phyloP scores from a whole-genome alignment of 495 filamentous ascomycete species.

The Hypoxylon perforatum region DNA sequence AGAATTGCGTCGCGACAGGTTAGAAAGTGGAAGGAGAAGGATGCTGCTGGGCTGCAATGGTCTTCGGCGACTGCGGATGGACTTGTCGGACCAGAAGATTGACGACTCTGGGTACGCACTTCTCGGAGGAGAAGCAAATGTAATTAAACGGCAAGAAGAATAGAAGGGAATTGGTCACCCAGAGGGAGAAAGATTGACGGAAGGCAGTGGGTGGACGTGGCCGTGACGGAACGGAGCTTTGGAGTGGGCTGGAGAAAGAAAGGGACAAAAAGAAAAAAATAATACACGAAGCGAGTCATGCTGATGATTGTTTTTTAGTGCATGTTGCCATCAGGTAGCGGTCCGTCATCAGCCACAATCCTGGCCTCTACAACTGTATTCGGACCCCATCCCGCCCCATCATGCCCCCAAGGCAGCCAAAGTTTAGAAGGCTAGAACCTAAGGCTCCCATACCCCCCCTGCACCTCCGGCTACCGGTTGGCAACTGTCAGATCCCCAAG shows the following conservation, averaged over 20 bases:
- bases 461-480: neutral
- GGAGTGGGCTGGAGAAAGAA: slow-evolving; percentile 46
- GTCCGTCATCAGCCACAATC: slow-evolving; percentile 24
- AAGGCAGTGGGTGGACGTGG: slow-evolving; percentile 49
- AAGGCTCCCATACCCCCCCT: too few species aligned
- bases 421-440: neutral
- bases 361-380: neutral
- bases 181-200: slow-evolving; percentile 49
- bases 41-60: slow-evolving; percentile 21
- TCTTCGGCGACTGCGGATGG: slow-evolving; percentile 9
- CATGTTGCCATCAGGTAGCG: slow-evolving; percentile 21
- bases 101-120: slow-evolving; percentile 22
- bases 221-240: slow-evolving; percentile 49
- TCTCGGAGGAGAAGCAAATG: slow-evolving; percentile 32
- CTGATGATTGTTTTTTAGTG: slow-evolving; percentile 23
- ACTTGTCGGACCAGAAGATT: slow-evolving; percentile 15
- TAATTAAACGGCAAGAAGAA: slow-evolving; percentile 51
- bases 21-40: slow-evolving; percentile 3
- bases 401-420: neutral
- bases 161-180: slow-evolving; percentile 52
- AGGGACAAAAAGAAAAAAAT: slow-evolving; percentile 45
- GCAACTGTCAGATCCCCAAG: neutral
- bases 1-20: slow-evolving; percentile 11
- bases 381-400: neutral
- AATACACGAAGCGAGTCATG: slow-evolving; percentile 34